Base-by-base conservation (phyloP, 169 alveolate genomes). In the Besnoitia besnoiti region DNA sequence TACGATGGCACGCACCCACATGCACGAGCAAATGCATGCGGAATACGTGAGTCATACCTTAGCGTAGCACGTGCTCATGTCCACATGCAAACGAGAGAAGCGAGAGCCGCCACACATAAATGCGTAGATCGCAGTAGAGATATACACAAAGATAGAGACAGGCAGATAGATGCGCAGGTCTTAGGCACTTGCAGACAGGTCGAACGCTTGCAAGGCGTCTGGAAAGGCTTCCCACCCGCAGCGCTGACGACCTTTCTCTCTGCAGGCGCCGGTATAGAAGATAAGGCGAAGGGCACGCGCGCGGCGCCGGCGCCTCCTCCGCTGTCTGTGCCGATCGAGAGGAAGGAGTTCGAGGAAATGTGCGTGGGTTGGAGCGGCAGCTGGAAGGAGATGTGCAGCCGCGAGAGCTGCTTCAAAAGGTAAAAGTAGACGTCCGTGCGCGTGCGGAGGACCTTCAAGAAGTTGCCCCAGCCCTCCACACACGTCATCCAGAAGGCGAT, bases 401-500 rank as follows among this genome's bases (percentile, higher is more conserved):
- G 62, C 44, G 50, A 33, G 46, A 90, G 89, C 51, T 49, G 80
- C 82, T 77, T 75, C 84, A 77, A 40, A n/a, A 90, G 84, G 82
- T 90, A 77, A 35, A 90, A 27, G 62, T 39, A 77, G 76, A 90
- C 93, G 37, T 90, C 90, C 37, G 93, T 75, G n/a, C 93, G 89
- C 79, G 76, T 85, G 61, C 76, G 84, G 46, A 90, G 39, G 30
- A 90, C 94, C 76, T 80, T 82, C 77, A 75, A 33, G 89, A 75
- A 79, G 85, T 90, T 90, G 4, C 94, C 94, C 94, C 94, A 90
- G 77, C 94, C 94, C 50, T 90, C 94, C 35, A 82, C 90, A 40
- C 90, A 82, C 73, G 94, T 90, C 84, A 90, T 47, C 94, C 94
- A 90, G 10, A 90, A 19, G 27, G 79, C 50, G 47, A 90, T 35